Percentiles rank a stretch among this genome's conserved stretches.
phyloP scores from a whole-genome alignment of 208 protist genomes.

The Leishmania amazonensis region DNA sequence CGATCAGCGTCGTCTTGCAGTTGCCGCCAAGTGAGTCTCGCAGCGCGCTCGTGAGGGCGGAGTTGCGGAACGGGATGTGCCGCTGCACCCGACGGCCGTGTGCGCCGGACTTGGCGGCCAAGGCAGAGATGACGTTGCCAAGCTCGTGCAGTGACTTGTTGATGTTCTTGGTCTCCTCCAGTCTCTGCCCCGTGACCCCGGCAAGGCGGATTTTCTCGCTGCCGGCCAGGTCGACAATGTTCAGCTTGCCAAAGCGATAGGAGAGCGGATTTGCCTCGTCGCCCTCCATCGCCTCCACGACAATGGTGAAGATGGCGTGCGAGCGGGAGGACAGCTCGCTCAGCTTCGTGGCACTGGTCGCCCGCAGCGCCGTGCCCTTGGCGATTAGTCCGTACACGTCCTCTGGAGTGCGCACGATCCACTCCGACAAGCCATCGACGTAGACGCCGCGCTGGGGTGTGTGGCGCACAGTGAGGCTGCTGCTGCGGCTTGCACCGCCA shows the following conservation, averaged over 20 bases:
- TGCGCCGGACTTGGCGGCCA: conserved; percentile 67
- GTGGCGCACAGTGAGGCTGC: conserved; percentile 55
- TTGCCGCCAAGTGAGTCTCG: conserved; percentile 95
- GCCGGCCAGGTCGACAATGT: conserved; percentile 94
- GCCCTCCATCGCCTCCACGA: conserved; percentile 61
- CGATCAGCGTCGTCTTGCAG: conserved; percentile 94
- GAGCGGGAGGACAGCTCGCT: conserved; percentile 95
- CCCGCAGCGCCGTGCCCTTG: conserved; percentile 60
- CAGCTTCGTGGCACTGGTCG: conserved; percentile 86
- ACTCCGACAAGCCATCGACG: conserved; percentile 92
- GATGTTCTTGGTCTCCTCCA: conserved; percentile 92
- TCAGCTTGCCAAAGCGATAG: conserved; percentile 72
- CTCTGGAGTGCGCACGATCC: conserved; percentile 82
- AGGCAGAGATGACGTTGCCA: conserved; percentile 86
- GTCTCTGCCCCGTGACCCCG: conserved; percentile 72
- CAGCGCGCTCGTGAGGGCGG: conserved; percentile 95
- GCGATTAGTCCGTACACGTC: conserved; percentile 93
- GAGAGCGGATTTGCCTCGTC: conserved; percentile 48
- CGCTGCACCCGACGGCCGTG: conserved; percentile 49
- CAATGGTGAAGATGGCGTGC: conserved; percentile 95
- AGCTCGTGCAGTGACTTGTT: conserved; percentile 93
- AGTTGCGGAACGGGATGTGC: conserved; percentile 96
- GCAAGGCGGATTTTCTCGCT: conserved; percentile 88
- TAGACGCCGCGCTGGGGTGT: conserved; percentile 89
- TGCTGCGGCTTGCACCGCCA: conserved; percentile 8